Evolutionary conservation across 2,329 filamentous ascomycete genomes (phyloP).

Genomic region (Endocalyx cinctus): DNA sequence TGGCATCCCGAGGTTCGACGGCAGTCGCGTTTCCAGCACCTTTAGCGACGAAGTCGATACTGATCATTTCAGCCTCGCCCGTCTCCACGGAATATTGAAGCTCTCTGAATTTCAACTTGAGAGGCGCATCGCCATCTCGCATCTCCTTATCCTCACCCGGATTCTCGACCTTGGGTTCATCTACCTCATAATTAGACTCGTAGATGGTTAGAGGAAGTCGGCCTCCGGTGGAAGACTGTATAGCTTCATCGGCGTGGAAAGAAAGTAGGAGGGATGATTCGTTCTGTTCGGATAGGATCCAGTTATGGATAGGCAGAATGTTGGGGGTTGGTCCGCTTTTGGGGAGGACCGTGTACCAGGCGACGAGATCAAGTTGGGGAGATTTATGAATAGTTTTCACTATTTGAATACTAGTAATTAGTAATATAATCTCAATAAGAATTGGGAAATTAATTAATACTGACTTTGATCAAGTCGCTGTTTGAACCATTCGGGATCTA

Average conservation of each 20-base stretch:
- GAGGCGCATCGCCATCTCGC: conserved; percentile 55
- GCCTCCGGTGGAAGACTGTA: conserved; percentile 58
- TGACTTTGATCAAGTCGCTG: conserved; percentile 79
- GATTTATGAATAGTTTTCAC: conserved; percentile 86
- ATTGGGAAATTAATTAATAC: conserved; percentile 28
- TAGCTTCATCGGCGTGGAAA: conserved; percentile 67
- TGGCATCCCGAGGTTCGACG: conserved; percentile 32
- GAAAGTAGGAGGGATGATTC: conserved; percentile 84
- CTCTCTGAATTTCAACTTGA: conserved; percentile 73
- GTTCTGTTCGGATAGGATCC: conserved; percentile 70
- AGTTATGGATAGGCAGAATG: conserved; percentile 71
- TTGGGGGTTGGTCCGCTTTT: conserved; percentile 63
- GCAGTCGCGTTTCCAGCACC: conserved; percentile 77
- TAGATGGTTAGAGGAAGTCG: conserved; percentile 89
- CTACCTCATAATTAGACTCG: conserved; percentile 76
- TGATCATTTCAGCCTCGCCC: conserved; percentile 95
- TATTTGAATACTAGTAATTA: conserved; percentile 36
- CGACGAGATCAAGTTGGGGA: conserved; percentile 78
- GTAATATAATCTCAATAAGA: too few species aligned
- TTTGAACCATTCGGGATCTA: conserved; percentile 70
- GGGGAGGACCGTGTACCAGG: conserved; percentile 82
- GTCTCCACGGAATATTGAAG: conserved; percentile 87
- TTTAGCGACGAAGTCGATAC: conserved; percentile 86
- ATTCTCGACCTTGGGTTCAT: conserved; percentile 45
- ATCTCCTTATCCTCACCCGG: conserved; percentile 66